Conservation (phyloP, 257 asterid species). For the Cruciata laevipes region DNA sequence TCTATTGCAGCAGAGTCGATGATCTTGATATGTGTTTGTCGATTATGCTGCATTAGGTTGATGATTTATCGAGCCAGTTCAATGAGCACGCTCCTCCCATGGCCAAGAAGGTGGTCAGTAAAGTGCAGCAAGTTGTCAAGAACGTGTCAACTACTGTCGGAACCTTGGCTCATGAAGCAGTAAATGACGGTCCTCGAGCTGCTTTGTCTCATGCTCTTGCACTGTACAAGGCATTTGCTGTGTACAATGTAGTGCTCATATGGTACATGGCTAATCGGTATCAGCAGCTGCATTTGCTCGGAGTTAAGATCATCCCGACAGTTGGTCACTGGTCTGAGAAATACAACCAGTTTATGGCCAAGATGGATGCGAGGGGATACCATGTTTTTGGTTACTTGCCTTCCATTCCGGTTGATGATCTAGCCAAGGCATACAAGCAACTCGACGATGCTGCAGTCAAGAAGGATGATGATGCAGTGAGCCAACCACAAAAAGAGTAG, state of each 20-base stretch:
- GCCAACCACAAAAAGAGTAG: not conserved
- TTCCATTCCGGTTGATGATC: constrained; percentile 57
- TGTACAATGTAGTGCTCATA: constrained; percentile 29
- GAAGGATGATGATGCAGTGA: constrained; percentile 30
- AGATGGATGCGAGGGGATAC: constrained; percentile 45
- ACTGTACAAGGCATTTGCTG: constrained; percentile 35
- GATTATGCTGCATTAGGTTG: constrained; percentile 22
- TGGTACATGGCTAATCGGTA: constrained; percentile 39
- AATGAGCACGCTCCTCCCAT: constrained; percentile 51
- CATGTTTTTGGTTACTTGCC: constrained; percentile 45
- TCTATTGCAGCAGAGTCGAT: not conserved
- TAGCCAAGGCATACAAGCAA: constrained; percentile 56
- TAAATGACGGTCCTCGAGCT: constrained; percentile 48
- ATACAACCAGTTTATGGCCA: constrained; percentile 43
- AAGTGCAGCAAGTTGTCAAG: constrained; percentile 22
- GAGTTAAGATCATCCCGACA: constrained; percentile 35
- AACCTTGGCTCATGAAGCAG: constrained; percentile 44
- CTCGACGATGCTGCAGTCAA: constrained; percentile 41
- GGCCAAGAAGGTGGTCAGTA: constrained; percentile 35
- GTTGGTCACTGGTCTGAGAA: constrained; percentile 47
- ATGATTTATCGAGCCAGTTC: constrained; percentile 33
- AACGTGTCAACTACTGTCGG: constrained; percentile 31
- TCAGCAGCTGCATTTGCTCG: constrained; percentile 40
- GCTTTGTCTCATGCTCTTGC: constrained; percentile 41
- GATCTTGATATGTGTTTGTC: not conserved